A percentile compares a stretch with the other conserved stretches of the same genome.
phyloP scores from a whole-genome alignment of 2,329 filamentous ascomycete species.

The Remersonia thermophila region DNA sequence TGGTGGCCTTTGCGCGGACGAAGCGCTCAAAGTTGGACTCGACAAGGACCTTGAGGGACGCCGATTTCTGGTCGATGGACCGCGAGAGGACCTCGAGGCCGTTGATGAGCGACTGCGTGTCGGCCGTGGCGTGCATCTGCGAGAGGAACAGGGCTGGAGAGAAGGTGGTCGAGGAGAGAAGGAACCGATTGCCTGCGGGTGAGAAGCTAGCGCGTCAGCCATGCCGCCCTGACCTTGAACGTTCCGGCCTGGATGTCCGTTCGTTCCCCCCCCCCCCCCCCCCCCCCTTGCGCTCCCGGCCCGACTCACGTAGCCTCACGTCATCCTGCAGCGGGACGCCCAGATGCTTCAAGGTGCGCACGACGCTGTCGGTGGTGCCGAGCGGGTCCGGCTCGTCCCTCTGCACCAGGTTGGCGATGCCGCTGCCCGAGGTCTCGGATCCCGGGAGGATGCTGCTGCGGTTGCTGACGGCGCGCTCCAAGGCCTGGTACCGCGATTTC shows the following conservation, averaged over 20 bases:
- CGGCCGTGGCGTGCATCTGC: conserved; percentile 76
- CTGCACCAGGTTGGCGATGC: conserved; percentile 66
- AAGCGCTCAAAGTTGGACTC: conserved; percentile 98
- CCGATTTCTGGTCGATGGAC: conserved; percentile 96
- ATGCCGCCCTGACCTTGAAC: conserved; percentile 7
- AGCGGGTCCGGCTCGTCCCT: conserved; percentile 88
- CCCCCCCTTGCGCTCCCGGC: neutral
- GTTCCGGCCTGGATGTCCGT: neutral
- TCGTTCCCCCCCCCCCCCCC: too few relatives aligned
- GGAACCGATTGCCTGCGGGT: conserved; percentile 79
- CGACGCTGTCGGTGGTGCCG: conserved; percentile 77
- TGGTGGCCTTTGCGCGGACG: conserved; percentile 91
- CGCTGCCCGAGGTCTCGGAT: conserved; percentile 51
- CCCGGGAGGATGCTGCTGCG: conserved; percentile 54
- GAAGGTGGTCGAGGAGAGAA: conserved; percentile 91
- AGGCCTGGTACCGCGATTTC: conserved; percentile 71
- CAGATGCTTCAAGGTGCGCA: conserved; percentile 62
- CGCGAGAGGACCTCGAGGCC: conserved; percentile 77
- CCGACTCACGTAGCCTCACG: conserved; percentile 52
- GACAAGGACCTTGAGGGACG: conserved; percentile 87
- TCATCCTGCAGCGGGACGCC: conserved; percentile 81
- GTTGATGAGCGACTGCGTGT: conserved; percentile 65
- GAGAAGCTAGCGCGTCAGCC: conserved; percentile 9
- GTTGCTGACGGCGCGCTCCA: conserved; percentile 63
- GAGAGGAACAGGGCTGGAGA: conserved; percentile 85